Conservation (phyloP, 257 asterid genomes). For the Gentiana straminea region DNA sequence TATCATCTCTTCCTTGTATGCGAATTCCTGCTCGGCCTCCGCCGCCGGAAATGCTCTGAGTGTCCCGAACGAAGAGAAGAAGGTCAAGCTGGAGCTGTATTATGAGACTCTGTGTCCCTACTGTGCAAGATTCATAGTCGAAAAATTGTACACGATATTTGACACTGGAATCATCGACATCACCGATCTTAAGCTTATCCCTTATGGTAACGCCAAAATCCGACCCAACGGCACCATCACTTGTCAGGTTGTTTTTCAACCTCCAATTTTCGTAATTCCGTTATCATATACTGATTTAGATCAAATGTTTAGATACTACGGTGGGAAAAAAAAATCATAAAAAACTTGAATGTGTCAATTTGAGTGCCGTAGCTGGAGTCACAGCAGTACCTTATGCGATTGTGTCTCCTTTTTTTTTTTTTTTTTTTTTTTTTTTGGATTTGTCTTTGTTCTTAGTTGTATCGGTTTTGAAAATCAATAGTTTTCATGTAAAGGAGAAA, state of each 20-base stretch:
- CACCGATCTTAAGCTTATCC: constrained; percentile 30
- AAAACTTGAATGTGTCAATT: too few species aligned
- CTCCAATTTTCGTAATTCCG: too few species aligned
- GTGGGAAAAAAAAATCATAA: too few species aligned
- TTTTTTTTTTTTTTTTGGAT: too few species aligned
- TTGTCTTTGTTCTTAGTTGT: too few species aligned
- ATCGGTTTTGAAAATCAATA: too few species aligned
- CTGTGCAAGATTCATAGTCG: constrained; percentile 26
- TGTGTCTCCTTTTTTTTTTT: too few species aligned
- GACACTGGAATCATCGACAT: constrained; percentile 26
- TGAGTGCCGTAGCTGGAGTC: too few species aligned
- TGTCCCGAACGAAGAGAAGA: constrained; percentile 2
- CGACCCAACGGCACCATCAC: constrained; percentile 18
- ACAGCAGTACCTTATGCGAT: too few species aligned
- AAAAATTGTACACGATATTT: constrained; percentile 24
- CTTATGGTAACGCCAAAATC: constrained; percentile 41
- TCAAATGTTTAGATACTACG: too few species aligned
- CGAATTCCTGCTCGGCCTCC: constrained; percentile 4
- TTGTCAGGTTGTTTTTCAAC: constrained; percentile 26
- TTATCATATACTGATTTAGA: too few species aligned
- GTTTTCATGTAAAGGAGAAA: too few species aligned
- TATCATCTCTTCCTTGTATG: neutral
- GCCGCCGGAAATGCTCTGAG: constrained; percentile 8
- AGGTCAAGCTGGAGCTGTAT: constrained; percentile 25
- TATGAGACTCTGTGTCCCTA: constrained; percentile 40